Base-by-base conservation (phyloP, 1,284 basidiomycete genomes). In the Austroboletus niveus region DNA sequence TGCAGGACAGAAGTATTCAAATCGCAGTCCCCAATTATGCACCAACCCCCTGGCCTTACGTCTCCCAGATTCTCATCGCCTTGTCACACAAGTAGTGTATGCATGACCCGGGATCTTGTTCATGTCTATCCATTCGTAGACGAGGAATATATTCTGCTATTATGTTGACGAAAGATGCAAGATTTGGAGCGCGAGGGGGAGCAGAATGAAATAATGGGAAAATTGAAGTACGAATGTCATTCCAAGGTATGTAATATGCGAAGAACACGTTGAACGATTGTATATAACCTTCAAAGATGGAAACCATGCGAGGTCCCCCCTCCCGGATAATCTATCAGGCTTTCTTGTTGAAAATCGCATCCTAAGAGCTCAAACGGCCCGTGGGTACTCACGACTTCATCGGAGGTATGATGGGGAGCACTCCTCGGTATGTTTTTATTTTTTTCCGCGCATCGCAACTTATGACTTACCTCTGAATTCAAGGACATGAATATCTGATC, bases 401-500 rank as follows among this genome's bases (percentile, higher is more conserved):
- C 10, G 41, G 38, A 32, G 50, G 57, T 7, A 12, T 59, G 17
- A n/a, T 43, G 48, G 1, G 45, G 57, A 2, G 57, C 57, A n/a
- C 8, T 52, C 1, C 15, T 51, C 14, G 53, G 53, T 56, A 34
- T 42, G 41, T 35, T 9, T 11, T 2, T 15, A 17, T 17, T 17
- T 17, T 17, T 27, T 30, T 24, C 9, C 10, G 7, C 22, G 30
- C 5, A 4, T n/a, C 8, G 5, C 11, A 15, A 32, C 15, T 9
- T 49, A 29, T 51, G 10, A 11, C n/a, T 15, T 7, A 7, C 7
- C 1, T 17, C 17, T 17, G 17, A 17, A 17, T 44, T 2, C 1
- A 40, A 62, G 60, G 59, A 0, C 60, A 61, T 14, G 22, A 51
- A 31, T 61, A 51, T 42, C 48, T 62, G 3, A 52, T 47, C 4